Base-by-base conservation (phyloP, 108 stramenopile species). In the Cyclotella kingstonii region DNA sequence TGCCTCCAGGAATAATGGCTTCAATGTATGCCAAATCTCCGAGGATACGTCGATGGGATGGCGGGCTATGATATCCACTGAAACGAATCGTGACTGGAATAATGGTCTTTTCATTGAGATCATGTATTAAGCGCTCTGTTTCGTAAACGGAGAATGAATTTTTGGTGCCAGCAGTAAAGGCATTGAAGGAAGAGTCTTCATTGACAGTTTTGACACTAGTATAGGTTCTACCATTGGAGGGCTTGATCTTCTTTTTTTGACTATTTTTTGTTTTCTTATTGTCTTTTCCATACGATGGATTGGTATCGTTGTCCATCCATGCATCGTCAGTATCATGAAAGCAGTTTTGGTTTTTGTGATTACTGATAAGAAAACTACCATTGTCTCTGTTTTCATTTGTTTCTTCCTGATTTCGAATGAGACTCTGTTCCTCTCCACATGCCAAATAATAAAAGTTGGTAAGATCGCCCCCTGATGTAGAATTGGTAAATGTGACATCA, bases 11-110 rank as follows among this genome's bases (percentile, higher is more conserved):
- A 12, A 81, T 38, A 22, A 67, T 49, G 15, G 89, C 89, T 62
- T 96, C 93, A 28, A 98, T 60, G 66, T 99, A 99, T 18, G 95
- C 78, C 39, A 99, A 79, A 73, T 99, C 98, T 12, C 96, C 96
- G 40, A 89, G 57, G 63, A 91, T 61, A 25, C 79, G 69, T 22
- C 98, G 87, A 49, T 61, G 70, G 18, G 91, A 45, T 4, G 97
- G 96, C 5, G 95, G 95, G 22, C 91, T 84, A 68, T 98, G 95
- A 68, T 92, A 95, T 29, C 93, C 91, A 60, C 86, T 84, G 42
- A 81, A 70, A 23, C 69, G 57, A 29, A 98, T 68, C 45, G 64
- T 62, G 53, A 73, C 77, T 15, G 60, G 27, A 9, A 88, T 59
- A 46, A 67, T 43, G 9, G 65, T 68, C 41, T 50, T 60, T 53